phyloP scores from a whole-genome alignment of 2,329 filamentous ascomycete species.

The Clonostachys rosea region DNA sequence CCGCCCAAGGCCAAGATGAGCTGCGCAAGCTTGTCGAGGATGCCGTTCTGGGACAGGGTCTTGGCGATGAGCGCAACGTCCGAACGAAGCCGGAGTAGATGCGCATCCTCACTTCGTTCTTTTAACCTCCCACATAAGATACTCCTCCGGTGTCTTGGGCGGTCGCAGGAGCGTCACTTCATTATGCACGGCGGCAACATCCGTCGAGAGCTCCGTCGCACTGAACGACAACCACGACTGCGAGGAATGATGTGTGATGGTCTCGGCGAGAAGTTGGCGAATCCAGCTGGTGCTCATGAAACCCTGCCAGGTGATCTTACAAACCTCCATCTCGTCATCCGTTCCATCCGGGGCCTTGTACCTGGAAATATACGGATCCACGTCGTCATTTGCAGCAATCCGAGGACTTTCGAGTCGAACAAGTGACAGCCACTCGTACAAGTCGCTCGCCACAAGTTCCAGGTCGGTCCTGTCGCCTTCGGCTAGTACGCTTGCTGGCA shows the following conservation, averaged over 20 bases:
- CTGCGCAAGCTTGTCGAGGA: constrained; percentile 77
- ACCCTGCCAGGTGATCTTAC: constrained; percentile 54
- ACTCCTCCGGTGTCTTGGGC: constrained; percentile 43
- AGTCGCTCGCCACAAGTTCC: constrained; percentile 57
- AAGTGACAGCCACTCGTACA: constrained; percentile 76
- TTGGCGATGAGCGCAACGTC: constrained; percentile 61
- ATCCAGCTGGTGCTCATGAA: constrained; percentile 51
- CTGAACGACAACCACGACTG: constrained; percentile 52
- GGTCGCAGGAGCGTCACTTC: constrained; percentile 52
- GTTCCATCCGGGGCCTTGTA: constrained; percentile 52
- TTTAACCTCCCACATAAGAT: constrained; percentile 56
- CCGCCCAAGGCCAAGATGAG: constrained; percentile 73
- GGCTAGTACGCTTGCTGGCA: constrained; percentile 18
- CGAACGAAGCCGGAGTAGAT: constrained; percentile 52
- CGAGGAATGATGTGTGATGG: constrained; percentile 34
- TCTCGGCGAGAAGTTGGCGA: constrained; percentile 37
- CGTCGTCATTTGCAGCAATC: constrained; percentile 46
- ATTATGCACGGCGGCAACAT: constrained; percentile 33
- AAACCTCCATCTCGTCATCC: constrained; percentile 25
- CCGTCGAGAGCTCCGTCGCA: constrained; percentile 44
- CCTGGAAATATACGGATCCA: constrained; percentile 66
- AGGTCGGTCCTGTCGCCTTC: constrained; percentile 40
- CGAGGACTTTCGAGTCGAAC: constrained; percentile 62
- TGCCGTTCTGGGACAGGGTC: constrained; percentile 63
- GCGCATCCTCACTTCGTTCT: constrained; percentile 27